These are phyloP conservation scores for Nannochloris sp. DNA, from an alignment of 139 green algal species.

Conservation along the genomic window DNA sequence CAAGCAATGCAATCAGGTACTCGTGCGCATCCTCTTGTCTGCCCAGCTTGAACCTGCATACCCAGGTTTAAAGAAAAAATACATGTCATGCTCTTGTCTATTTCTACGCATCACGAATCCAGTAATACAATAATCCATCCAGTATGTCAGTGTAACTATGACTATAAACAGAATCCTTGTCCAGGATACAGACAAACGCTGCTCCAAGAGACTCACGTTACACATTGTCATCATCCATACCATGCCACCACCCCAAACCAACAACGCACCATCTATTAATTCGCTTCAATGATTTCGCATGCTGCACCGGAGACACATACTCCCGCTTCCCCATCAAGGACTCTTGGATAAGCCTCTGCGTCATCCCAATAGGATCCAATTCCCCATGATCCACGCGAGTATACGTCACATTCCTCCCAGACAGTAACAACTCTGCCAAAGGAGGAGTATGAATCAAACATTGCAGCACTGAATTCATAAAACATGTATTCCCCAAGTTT, in stretches of 20 bases:
- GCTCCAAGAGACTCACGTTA: slow-evolving; percentile 1
- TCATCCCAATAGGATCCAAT: slow-evolving; percentile 47
- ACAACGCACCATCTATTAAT: slow-evolving; percentile 44
- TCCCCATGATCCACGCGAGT: slow-evolving; percentile 3
- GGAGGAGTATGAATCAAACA: slow-evolving; percentile 83
- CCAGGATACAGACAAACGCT: neutral
- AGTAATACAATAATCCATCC: neutral
- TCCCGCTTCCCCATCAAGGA: slow-evolving; percentile 21
- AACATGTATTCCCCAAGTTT: slow-evolving; percentile 98
- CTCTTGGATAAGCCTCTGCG: slow-evolving; percentile 36
- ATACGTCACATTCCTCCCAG: neutral
- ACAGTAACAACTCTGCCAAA: slow-evolving; percentile 68
- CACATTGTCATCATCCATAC: slow-evolving; percentile 23
- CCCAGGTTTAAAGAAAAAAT: too few relatives aligned
- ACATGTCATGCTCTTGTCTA: too few relatives aligned
- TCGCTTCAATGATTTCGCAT: slow-evolving; percentile 34
- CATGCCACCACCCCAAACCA: neutral
- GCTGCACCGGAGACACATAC: slow-evolving; percentile 24
- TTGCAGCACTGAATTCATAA: slow-evolving; percentile 95
- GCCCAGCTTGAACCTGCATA: slow-evolving; percentile 66
- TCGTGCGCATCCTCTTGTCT: slow-evolving; percentile 87
- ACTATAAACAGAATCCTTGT: slow-evolving; percentile 19
- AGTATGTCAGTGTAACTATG: slow-evolving; percentile 62
- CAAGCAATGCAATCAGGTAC: slow-evolving; percentile 79
- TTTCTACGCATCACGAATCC: too few relatives aligned